A percentile compares a stretch with the other conserved stretches of the same genome.
phyloP scores from a whole-genome alignment of 495 filamentous ascomycete species.

The Cetradonia linearis region DNA sequence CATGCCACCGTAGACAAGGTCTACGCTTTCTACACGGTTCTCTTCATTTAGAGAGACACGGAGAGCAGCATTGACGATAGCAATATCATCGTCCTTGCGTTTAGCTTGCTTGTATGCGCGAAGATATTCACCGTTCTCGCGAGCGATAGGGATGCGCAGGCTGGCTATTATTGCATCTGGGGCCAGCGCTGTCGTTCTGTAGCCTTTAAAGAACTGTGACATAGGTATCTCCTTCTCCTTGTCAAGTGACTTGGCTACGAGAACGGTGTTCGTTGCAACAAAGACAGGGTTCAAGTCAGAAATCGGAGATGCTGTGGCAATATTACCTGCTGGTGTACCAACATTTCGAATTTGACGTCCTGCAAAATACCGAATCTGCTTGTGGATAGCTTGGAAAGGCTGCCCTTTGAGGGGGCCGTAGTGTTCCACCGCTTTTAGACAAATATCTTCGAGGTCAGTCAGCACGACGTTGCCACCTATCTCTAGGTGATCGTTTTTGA shows the following conservation, averaged over 20 bases:
- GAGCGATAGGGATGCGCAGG: slow-evolving; percentile 70
- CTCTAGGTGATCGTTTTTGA: slow-evolving; percentile 71
- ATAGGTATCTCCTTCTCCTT: slow-evolving; percentile 76
- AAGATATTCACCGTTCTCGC: slow-evolving; percentile 57
- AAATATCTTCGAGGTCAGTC: slow-evolving; percentile 44
- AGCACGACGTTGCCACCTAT: slow-evolving; percentile 87
- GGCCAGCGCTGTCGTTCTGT: slow-evolving; percentile 73
- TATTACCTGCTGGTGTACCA: slow-evolving; percentile 87
- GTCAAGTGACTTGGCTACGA: slow-evolving; percentile 65
- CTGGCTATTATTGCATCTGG: slow-evolving; percentile 74
- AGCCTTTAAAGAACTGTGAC: slow-evolving; percentile 85
- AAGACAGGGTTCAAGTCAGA: slow-evolving; percentile 95
- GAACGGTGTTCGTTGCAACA: slow-evolving; percentile 69
- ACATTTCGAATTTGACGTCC: slow-evolving; percentile 95
- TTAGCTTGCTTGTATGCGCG: slow-evolving; percentile 90
- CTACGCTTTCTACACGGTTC: slow-evolving; percentile 56
- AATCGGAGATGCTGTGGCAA: slow-evolving; percentile 92
- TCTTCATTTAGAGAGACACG: slow-evolving; percentile 55
- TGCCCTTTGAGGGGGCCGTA: slow-evolving; percentile 68
- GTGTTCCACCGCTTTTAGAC: slow-evolving; percentile 63
- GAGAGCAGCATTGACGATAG: slow-evolving; percentile 81
- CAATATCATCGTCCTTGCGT: slow-evolving; percentile 93
- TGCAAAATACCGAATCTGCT: slow-evolving; percentile 70
- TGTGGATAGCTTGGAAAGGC: slow-evolving; percentile 41
- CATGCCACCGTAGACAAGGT: slow-evolving; percentile 86